phyloP scores from a whole-genome alignment of 768 basidiomycete genomes.

The Multifurca ochricompacta region DNA sequence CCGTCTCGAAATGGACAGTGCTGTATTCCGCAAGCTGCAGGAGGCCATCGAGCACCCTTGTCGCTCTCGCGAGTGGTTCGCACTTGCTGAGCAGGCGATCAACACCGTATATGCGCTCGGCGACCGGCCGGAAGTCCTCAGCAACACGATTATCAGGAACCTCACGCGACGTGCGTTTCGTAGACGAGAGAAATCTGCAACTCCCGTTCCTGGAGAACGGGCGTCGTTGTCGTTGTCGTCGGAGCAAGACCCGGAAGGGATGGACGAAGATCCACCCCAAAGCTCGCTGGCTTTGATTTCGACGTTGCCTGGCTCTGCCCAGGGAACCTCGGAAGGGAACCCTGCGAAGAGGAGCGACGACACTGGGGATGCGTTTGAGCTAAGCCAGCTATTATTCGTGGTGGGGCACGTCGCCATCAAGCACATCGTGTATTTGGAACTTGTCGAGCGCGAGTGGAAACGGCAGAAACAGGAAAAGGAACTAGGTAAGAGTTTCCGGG shows the following conservation, averaged over 20 bases:
- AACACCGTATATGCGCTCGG: slow-evolving; percentile 94
- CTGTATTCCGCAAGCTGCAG: slow-evolving; percentile 77
- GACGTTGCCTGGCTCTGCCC: slow-evolving; percentile 14
- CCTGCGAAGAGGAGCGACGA: slow-evolving; percentile 34
- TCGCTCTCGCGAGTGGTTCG: slow-evolving; percentile 90
- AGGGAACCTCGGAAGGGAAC: background rate
- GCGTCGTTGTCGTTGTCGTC: background rate
- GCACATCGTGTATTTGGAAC: slow-evolving; percentile 92
- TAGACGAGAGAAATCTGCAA: slow-evolving; percentile 3
- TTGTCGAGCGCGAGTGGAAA: slow-evolving; percentile 95
- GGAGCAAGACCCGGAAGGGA: slow-evolving; percentile 39
- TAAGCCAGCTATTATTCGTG: slow-evolving; percentile 90
- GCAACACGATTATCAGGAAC: slow-evolving; percentile 72
- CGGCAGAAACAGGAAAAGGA: slow-evolving; percentile 87
- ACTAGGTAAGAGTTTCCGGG: slow-evolving; percentile 42
- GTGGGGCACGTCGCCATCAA: slow-evolving; percentile 98
- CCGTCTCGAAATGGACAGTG: slow-evolving; percentile 79
- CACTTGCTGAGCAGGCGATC: slow-evolving; percentile 91
- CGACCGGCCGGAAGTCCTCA: slow-evolving; percentile 84
- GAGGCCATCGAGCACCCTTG: slow-evolving; percentile 75
- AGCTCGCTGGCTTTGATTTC: slow-evolving; percentile 14
- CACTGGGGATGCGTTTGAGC: slow-evolving; percentile 73
- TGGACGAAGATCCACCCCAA: slow-evolving; percentile 48
- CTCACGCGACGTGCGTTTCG: slow-evolving; percentile 68
- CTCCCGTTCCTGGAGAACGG: slow-evolving; percentile 24